phyloP scores from a whole-genome alignment of 2,329 filamentous ascomycete genomes.

The Thelonectria rubi region DNA sequence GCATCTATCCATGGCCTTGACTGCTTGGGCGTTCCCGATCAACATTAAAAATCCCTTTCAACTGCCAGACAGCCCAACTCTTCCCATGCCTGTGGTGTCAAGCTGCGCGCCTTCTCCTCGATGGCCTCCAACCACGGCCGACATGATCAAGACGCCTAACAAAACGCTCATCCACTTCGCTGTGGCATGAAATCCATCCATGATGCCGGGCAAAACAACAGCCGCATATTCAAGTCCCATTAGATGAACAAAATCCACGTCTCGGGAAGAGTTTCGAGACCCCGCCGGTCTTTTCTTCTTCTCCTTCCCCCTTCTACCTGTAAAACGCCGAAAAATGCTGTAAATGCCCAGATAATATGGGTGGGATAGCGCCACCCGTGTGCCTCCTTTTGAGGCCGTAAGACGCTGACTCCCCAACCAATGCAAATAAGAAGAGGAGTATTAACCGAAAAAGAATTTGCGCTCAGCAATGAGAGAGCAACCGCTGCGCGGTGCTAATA shows the following conservation, averaged over 20 bases:
- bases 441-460: constrained; percentile 31
- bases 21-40: constrained; percentile 18
- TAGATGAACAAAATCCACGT: constrained; percentile 16
- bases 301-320: constrained; percentile 36
- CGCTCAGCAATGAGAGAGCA: constrained; percentile 25
- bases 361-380: constrained; percentile 22
- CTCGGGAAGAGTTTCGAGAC: constrained; percentile 15
- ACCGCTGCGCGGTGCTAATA: constrained; percentile 13
- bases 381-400: constrained; percentile 21
- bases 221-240: constrained; percentile 26
- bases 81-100: constrained; percentile 14
- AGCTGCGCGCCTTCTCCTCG: constrained; percentile 2
- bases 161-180: background rate
- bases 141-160: background rate
- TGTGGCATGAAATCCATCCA: constrained; percentile 21
- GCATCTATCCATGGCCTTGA: constrained; percentile 17
- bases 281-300: constrained; percentile 15
- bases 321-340: constrained; percentile 43
- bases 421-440: constrained; percentile 39
- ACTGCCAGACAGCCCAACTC: constrained; percentile 18
- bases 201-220: constrained; percentile 25
- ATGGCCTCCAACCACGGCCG: background rate
- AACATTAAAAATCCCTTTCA: constrained; percentile 24
- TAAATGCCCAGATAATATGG: constrained; percentile 28
- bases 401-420: constrained; percentile 34